These are phyloP conservation scores for Penicillium tannophilum DNA, from an alignment of 495 filamentous ascomycete genomes.

Conservation along the genomic window DNA sequence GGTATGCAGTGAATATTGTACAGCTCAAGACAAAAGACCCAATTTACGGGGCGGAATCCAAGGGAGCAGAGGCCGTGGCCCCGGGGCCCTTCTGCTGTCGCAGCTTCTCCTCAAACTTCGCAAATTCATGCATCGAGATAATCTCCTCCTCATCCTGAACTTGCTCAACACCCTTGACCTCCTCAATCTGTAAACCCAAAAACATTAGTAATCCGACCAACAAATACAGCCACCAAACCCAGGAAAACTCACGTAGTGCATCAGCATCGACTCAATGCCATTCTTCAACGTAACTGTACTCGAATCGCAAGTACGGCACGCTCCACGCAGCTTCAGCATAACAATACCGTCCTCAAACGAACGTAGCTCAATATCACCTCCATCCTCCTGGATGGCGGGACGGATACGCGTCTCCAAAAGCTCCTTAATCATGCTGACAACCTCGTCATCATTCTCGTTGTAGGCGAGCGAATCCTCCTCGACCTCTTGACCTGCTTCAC, in stretches of 20 bases:
- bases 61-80: conserved; percentile 58
- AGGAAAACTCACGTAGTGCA: conserved; percentile 67
- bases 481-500: conserved; percentile 55
- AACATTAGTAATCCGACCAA: conserved; percentile 21
- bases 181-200: conserved; percentile 70
- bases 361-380: conserved; percentile 92
- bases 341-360: conserved; percentile 89
- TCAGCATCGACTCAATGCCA: conserved; percentile 96
- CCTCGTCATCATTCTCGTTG: conserved; percentile 86
- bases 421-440: conserved; percentile 97
- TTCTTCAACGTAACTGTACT: conserved; percentile 95
- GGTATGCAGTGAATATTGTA: conserved; percentile 6
- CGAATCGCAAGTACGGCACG: conserved; percentile 92
- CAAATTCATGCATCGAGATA: conserved; percentile 86
- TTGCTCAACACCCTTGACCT: conserved; percentile 91
- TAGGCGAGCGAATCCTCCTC: conserved; percentile 69
- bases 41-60: conserved; percentile 59
- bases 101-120: conserved; percentile 94
- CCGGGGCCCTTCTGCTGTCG: conserved; percentile 69
- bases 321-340: conserved; percentile 82
- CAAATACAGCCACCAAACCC: conserved; percentile 27
- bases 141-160: conserved; percentile 91
- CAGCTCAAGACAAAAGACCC: background rate
- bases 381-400: conserved; percentile 95
- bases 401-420: conserved; percentile 93